A percentile compares a stretch with the other conserved stretches of the same genome.
These are phyloP conservation scores for Suillus subaureus DNA, from an alignment of 768 basidiomycete genomes.

Conservation along the genomic window DNA sequence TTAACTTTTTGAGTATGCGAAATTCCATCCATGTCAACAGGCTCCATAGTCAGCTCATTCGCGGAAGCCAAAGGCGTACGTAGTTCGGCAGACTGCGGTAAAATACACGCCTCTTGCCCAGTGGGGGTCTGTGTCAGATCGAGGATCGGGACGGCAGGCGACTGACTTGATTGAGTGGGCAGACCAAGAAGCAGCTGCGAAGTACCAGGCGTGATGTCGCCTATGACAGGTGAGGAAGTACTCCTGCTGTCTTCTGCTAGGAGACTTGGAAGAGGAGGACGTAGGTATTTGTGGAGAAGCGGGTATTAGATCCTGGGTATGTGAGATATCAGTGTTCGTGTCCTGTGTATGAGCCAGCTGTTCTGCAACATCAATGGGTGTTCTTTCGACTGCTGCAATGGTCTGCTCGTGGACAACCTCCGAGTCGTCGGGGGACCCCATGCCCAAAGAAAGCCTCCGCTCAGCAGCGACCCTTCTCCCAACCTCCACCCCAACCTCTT, in stretches of 20 bases:
- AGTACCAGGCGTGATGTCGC: neutral
- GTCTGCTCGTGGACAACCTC: neutral
- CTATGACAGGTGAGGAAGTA: neutral
- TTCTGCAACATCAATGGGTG: neutral
- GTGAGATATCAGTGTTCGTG: neutral
- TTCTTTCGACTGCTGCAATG: neutral
- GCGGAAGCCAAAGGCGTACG: neutral
- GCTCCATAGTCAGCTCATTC: neutral
- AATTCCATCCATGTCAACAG: neutral
- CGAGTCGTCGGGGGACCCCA: neutral
- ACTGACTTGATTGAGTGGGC: neutral
- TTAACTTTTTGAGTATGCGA: neutral
- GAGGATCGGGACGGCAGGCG: neutral
- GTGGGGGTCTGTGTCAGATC: neutral
- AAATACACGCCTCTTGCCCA: neutral
- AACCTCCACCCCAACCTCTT: slow-evolving; percentile 61
- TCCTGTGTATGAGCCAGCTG: neutral
- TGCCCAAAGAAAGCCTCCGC: slow-evolving; percentile 6
- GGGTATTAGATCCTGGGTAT: neutral
- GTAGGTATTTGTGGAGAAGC: neutral
- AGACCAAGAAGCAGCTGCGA: neutral
- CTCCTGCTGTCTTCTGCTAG: neutral
- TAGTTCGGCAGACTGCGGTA: neutral
- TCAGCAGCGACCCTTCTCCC: slow-evolving; percentile 45
- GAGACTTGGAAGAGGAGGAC: neutral